Evolutionary conservation across 2,329 filamentous ascomycete species (phyloP), one percentile per base, ranked within the genome.

Genomic region (Pestalotiopsis sp.): DNA sequence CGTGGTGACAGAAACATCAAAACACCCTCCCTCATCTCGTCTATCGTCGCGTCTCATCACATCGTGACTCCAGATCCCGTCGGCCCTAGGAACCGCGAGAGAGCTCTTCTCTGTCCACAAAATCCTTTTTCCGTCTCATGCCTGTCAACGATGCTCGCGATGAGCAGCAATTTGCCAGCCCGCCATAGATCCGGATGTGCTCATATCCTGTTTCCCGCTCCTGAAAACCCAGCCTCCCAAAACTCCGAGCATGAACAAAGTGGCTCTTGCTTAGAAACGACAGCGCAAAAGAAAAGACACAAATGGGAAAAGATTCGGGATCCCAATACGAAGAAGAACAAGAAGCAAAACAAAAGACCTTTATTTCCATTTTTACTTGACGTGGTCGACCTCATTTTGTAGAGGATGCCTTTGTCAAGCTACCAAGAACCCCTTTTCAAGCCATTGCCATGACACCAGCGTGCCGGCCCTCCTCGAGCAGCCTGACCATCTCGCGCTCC

Each of bases 401-500:
- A n/a, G 45, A 52, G 17, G 4, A 9, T 7, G 17, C 9, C n/a
- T 9, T n/a, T n/a, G 17, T n/a, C 45, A 52, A 17, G 17, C 31
- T 59, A 23, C 57, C 23, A 59, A 62, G 17, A 17, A 4, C 7
- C 17, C 7, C 20, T 13, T 31, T 58, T 70, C 76, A 83, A 70
- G 77, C 79, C 69, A 73, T 77, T 56, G 76, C 75, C 58, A 75
- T 70, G 12, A 76, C 76, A 39, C 78, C 73, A 60, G 74, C 75
- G 41, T 74, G 78, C 64, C 83, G 79, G 75, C 84, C 83, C 75
- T 88, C 85, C 74, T 89, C 87, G 74, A 89, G 79, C 72, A 86
- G 80, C 74, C 86, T 83, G 68, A 89, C 85, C 75, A 89, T 80
- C 77, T 89, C 87, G 73, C 87, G 82, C 79, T 89, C 87, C 73